phyloP scores from a whole-genome alignment of 352 stramenopile genomes.

The Globisporangium spinosum region DNA sequence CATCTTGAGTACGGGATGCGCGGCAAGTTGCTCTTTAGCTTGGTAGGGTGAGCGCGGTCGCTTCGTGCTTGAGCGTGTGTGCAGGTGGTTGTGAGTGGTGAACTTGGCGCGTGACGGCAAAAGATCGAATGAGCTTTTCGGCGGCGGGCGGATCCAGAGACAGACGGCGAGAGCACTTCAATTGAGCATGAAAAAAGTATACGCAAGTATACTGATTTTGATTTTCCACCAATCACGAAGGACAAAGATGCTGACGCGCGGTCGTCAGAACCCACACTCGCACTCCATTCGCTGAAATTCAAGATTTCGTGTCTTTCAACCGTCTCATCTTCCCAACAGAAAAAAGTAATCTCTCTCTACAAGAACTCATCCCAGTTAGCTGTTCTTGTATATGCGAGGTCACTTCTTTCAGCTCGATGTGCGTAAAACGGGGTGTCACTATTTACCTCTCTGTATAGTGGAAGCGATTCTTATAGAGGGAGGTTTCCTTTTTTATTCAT shows the following conservation, averaged over 20 bases:
- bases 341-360: constrained; percentile 7
- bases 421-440: constrained; percentile 5
- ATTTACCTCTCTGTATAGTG: constrained; percentile 1
- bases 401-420: constrained; percentile 12
- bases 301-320: background rate
- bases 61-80: constrained; percentile 1
- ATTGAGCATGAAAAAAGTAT: constrained; percentile 8
- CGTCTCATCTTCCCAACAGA: background rate
- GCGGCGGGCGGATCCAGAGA: constrained; percentile 10
- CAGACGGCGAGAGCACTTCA: constrained; percentile 9
- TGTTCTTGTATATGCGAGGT: constrained; percentile 9
- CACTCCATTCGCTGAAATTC: constrained; percentile 14
- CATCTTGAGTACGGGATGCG: background rate
- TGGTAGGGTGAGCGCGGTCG: background rate
- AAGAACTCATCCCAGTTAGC: background rate
- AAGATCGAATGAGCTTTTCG: constrained; percentile 13
- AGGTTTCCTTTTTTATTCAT: constrained; percentile 37
- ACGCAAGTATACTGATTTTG: background rate
- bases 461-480: constrained; percentile 27
- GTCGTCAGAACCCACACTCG: constrained; percentile 6
- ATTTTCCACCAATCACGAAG: constrained; percentile 1
- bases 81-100: background rate
- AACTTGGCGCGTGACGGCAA: constrained; percentile 14
- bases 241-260: background rate
- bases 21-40: background rate